These are phyloP conservation scores for Kockovaella imperatae DNA, from an alignment of 768 basidiomycete species.

Conservation along the genomic window DNA sequence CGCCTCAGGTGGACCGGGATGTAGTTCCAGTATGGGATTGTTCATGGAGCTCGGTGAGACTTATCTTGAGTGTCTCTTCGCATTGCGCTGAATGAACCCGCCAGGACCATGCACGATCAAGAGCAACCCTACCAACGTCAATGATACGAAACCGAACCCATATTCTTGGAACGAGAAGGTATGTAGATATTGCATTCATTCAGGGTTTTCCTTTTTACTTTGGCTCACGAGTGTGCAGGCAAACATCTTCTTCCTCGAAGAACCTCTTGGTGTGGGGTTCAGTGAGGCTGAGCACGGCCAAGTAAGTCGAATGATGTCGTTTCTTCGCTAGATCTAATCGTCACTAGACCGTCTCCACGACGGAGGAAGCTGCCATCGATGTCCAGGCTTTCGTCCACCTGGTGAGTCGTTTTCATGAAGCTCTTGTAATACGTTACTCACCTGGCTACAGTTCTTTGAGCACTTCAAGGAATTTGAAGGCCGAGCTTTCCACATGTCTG, in stretches of 20 bases:
- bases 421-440: neutral
- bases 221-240: slow-evolving; percentile 18
- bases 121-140: slow-evolving; percentile 32
- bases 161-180: slow-evolving; percentile 45
- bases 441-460: slow-evolving; percentile 55
- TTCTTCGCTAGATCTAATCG: slow-evolving; percentile 42
- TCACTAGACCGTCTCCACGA: slow-evolving; percentile 58
- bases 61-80: slow-evolving; percentile 20
- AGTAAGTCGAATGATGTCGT: slow-evolving; percentile 23
- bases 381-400: slow-evolving; percentile 67
- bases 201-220: neutral
- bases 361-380: slow-evolving; percentile 72
- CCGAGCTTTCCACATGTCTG: slow-evolving; percentile 62
- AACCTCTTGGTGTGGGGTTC: slow-evolving; percentile 50
- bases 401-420: slow-evolving; percentile 9
- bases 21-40: slow-evolving; percentile 56
- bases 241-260: slow-evolving; percentile 52
- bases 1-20: slow-evolving; percentile 52
- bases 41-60: slow-evolving; percentile 60
- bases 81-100: neutral
- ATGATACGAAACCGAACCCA: slow-evolving; percentile 44
- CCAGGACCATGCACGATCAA: slow-evolving; percentile 64
- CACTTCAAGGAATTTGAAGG: slow-evolving; percentile 66
- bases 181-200: neutral
- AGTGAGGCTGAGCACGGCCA: slow-evolving; percentile 56